phyloP scores from a whole-genome alignment of 2,329 filamentous ascomycete species.

The Fusarium algeriense region DNA sequence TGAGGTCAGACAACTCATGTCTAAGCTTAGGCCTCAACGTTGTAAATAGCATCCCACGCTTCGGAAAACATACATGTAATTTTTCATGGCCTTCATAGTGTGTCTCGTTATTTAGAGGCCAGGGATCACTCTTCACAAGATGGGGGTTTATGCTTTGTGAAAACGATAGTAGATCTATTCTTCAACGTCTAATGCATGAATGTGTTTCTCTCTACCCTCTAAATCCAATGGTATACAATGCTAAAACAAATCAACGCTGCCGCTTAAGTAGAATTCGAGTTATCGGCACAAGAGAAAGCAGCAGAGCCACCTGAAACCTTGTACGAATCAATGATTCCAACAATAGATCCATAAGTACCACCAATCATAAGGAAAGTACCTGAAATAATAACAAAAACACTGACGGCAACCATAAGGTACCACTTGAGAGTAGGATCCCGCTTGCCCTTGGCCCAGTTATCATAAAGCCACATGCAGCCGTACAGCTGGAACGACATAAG shows the following conservation, averaged over 20 bases:
- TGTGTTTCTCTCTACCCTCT: constrained; percentile 7
- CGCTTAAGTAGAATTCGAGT: constrained; percentile 51
- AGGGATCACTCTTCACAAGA: not conserved
- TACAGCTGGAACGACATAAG: constrained; percentile 49
- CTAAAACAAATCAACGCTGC: constrained; percentile 3
- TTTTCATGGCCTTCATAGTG: no score
- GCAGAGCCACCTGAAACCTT: constrained; percentile 51
- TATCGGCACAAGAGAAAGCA: constrained; percentile 59
- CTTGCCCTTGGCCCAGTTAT: constrained; percentile 44
- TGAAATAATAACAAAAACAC: constrained; percentile 29
- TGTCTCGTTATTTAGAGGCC: no score
- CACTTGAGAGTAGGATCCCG: constrained; percentile 16
- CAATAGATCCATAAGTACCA: constrained; percentile 60
- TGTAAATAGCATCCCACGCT: no score
- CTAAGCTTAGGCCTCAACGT: no score
- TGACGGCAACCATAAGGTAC: constrained; percentile 37
- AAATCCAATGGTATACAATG: constrained; percentile 1
- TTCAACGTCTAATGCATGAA: constrained; percentile 3
- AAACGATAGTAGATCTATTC: constrained; percentile 9
- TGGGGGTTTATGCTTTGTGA: not conserved
- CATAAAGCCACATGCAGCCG: constrained; percentile 49
- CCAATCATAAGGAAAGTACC: constrained; percentile 57
- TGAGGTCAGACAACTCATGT: no score
- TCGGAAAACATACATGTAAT: no score
- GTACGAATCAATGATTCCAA: constrained; percentile 52